These are phyloP conservation scores for Testicularia cyperi DNA, from an alignment of 1,284 basidiomycete species.

Conservation along the genomic window DNA sequence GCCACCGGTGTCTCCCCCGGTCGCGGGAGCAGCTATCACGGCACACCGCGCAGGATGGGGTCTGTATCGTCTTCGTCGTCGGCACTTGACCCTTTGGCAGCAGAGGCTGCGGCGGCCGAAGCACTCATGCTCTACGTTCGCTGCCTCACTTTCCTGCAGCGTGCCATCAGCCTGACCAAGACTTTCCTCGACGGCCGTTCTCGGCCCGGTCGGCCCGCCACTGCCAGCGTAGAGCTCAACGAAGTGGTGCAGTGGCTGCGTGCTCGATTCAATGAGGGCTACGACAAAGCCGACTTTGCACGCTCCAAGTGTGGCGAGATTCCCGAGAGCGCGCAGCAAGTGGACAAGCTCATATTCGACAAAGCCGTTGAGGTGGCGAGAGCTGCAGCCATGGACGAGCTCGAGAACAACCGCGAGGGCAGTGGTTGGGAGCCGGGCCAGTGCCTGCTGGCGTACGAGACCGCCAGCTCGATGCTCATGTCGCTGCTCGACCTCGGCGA, in stretches of 20 bases:
- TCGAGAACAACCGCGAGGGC: slow-evolving; percentile 64
- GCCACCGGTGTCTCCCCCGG: slow-evolving; percentile 21
- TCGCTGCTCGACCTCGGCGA: slow-evolving; percentile 86
- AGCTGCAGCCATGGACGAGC: slow-evolving; percentile 84
- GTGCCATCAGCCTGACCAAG: slow-evolving; percentile 68
- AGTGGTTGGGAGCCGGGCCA: slow-evolving; percentile 71
- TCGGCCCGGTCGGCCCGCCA: slow-evolving; percentile 29
- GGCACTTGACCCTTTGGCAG: slow-evolving; percentile 23
- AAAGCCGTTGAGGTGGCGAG: slow-evolving; percentile 70
- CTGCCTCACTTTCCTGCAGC: slow-evolving; percentile 86
- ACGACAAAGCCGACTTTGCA: slow-evolving; percentile 66
- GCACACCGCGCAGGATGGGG: slow-evolving; percentile 8
- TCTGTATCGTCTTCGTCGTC: slow-evolving; percentile 35
- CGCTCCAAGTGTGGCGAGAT: slow-evolving; percentile 63
- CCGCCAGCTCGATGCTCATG: slow-evolving; percentile 86
- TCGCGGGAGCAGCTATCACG: slow-evolving; percentile 9
- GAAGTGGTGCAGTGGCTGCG: slow-evolving; percentile 67
- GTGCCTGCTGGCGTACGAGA: slow-evolving; percentile 91
- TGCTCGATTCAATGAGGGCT: slow-evolving; percentile 66
- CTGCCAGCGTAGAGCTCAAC: slow-evolving; percentile 64
- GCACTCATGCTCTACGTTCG: slow-evolving; percentile 89
- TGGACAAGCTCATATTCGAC: slow-evolving; percentile 66
- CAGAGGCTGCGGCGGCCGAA: slow-evolving; percentile 66
- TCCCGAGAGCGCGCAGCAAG: slow-evolving; percentile 62
- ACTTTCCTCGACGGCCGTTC: slow-evolving; percentile 62